These are phyloP conservation scores for Xylaria sp. DNA, from an alignment of 2,329 filamentous ascomycete species.

Conservation along the genomic window DNA sequence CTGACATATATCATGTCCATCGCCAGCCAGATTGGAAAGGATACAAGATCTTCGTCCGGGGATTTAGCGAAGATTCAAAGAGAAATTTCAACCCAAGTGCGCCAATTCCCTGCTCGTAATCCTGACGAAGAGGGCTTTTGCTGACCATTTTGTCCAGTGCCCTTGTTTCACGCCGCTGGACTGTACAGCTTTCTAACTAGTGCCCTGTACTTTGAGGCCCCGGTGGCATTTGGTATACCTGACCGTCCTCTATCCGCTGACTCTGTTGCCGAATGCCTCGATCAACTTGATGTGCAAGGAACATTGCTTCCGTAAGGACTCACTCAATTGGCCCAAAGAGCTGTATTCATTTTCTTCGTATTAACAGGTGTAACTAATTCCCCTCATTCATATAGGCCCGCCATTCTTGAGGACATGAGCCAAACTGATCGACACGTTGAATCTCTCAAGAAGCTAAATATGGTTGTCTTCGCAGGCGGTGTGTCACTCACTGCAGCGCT, in stretches of 20 bases:
- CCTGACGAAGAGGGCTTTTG: neutral
- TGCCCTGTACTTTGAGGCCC: conserved; percentile 39
- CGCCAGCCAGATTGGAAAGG: conserved; percentile 44
- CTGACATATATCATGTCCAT: conserved; percentile 49
- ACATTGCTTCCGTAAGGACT: conserved; percentile 40
- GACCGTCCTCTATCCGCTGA: conserved; percentile 45
- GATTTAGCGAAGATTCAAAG: conserved; percentile 27
- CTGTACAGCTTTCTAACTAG: conserved; percentile 41
- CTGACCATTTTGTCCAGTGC: conserved; percentile 41
- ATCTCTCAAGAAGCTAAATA: conserved; percentile 50
- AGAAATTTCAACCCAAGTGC: conserved; percentile 45
- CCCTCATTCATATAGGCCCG: conserved; percentile 46
- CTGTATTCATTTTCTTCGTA: neutral
- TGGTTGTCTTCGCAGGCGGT: conserved; percentile 55
- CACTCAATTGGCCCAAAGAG: neutral
- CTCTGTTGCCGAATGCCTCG: conserved; percentile 37
- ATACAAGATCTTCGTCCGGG: conserved; percentile 35
- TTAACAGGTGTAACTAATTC: conserved; percentile 8
- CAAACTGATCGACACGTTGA: conserved; percentile 48
- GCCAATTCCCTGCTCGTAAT: conserved; percentile 31
- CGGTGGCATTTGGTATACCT: conserved; percentile 39
- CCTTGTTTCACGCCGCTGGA: conserved; percentile 47
- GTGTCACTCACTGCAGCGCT: conserved; percentile 25
- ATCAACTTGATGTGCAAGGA: conserved; percentile 38
- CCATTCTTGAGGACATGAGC: conserved; percentile 58